Base-by-base conservation (phyloP, 2,329 filamentous ascomycete genomes). In the Saccharata proteae region DNA sequence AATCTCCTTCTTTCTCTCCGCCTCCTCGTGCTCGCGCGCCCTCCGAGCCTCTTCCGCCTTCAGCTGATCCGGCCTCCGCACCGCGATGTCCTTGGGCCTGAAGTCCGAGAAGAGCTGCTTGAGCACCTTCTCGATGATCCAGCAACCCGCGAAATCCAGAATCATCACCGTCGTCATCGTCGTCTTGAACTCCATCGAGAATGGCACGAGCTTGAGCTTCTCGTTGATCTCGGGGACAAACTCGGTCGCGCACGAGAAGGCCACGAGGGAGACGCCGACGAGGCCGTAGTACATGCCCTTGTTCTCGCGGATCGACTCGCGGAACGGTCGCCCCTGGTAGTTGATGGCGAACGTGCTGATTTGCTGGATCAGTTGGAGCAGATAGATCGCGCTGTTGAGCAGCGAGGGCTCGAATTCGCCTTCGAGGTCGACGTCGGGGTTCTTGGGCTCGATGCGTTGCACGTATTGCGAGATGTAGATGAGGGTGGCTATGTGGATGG, bases 331-430 rank as follows among this genome's bases (percentile, higher is more conserved):
- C 37, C 90, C 90, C 59, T 98, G 90, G 65, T 98, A 98, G 67
- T 98, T 98, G 67, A 98, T 93, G 38, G 90, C 86, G 49, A 98
- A 98, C 3, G 90, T 98, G 15, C 86, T 94, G 51, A 98, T 93
- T 58, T 98, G 90, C 59, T 98, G 90, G 57, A 98, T 96, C 30
- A 98, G 76, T 51, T 96, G 90, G 23, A 98, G 74, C 16, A 98
- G 80, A 58, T 96, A 98, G 45, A 98, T 83, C 34, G 90, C 90
- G 28, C 80, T 90, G 67, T 98, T 98, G 53, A 98, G 77, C 6
- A 98, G 73, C 5, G 85, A 93, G 2, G 90, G 90, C 42, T 77
- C 64, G 51, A 98, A 98, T 44, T 96, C 88, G 44, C 86, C 84
- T 59, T 98, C 90, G 3, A 98, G 76, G 49, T 98, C 88, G 34